A percentile compares a stretch with the other conserved stretches of the same genome.
These are phyloP conservation scores for Sporothrix schenckii DNA, from an alignment of 2,329 filamentous ascomycete genomes.

Conservation along the genomic window DNA sequence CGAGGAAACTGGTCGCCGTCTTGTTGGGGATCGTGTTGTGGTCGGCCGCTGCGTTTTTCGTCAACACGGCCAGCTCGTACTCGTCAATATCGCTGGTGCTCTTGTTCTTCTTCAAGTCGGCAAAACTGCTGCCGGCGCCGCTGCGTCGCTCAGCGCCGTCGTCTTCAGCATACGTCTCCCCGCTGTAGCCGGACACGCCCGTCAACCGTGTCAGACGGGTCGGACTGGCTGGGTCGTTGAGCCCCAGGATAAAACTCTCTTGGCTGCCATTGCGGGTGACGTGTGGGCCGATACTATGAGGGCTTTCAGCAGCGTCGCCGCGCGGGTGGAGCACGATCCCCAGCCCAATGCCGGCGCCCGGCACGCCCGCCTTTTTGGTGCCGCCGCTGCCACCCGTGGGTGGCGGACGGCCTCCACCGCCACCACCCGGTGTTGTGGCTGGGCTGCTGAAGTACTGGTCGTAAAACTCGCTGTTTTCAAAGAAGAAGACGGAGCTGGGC, in stretches of 20 bases:
- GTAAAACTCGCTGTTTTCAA: slow-evolving; percentile 36
- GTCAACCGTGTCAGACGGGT: slow-evolving; percentile 37
- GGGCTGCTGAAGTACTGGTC: slow-evolving; percentile 36
- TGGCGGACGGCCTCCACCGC: background rate
- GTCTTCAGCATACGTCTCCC: slow-evolving; percentile 30
- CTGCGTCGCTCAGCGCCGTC: background rate
- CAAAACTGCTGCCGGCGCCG: background rate
- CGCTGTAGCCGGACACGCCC: slow-evolving; percentile 38
- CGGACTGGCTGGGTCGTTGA: slow-evolving; percentile 41
- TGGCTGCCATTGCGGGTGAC: slow-evolving; percentile 36
- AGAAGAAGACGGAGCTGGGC: slow-evolving; percentile 37
- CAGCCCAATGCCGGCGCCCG: slow-evolving; percentile 21
- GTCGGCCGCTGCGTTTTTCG: background rate
- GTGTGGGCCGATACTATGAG: background rate
- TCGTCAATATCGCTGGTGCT: slow-evolving; percentile 21
- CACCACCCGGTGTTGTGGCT: background rate
- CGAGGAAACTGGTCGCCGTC: slow-evolving; percentile 18
- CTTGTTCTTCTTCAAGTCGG: background rate
- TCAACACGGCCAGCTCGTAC: background rate
- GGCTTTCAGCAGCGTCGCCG: background rate
- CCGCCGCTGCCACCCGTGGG: background rate
- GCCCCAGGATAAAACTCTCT: slow-evolving; percentile 42
- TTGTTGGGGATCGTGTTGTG: background rate
- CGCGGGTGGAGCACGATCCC: slow-evolving; percentile 26
- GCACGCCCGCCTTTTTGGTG: slow-evolving; percentile 13